Evolutionary conservation across 228 moss, liverwort and hornwort genomes (phyloP).

Genomic region (Sphagnum fallax): DNA sequence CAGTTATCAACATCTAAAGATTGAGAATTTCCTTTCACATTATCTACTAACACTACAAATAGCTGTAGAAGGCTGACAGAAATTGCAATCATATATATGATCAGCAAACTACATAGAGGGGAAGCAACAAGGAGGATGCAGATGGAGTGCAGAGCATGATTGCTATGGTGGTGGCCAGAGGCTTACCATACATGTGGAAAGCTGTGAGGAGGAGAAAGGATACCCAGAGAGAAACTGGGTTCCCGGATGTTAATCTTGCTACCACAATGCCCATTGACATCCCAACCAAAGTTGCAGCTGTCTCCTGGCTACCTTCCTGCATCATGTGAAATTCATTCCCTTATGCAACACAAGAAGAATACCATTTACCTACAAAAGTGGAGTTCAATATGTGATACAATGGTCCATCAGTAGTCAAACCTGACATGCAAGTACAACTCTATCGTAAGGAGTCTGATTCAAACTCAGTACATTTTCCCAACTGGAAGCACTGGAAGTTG

Average conservation of each 20-base stretch:
- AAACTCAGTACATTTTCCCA: not conserved
- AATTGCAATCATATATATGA: no score
- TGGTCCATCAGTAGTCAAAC: no score
- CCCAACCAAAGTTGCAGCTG: constrained; percentile 96
- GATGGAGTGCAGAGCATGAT: not conserved
- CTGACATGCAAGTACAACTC: no score
- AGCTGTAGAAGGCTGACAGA: no score
- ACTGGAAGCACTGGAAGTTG: not conserved
- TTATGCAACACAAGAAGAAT: not conserved
- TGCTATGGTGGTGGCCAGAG: not conserved
- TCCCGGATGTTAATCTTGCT: constrained; percentile 84
- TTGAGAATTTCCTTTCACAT: not conserved
- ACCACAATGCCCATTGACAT: constrained; percentile 87
- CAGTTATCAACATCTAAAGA: not conserved
- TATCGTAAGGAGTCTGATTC: not conserved
- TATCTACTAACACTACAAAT: not conserved
- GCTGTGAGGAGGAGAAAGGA: constrained; percentile 83
- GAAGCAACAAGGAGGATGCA: not conserved
- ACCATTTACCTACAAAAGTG: not conserved
- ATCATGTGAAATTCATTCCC: constrained; percentile 1
- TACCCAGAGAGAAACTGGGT: constrained; percentile 68
- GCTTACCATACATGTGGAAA: constrained; percentile 98
- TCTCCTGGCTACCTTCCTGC: constrained; percentile 99
- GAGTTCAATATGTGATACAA: not conserved
- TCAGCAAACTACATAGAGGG: no score